These are phyloP conservation scores for Aspergillus saccharolyticus DNA, from an alignment of 495 filamentous ascomycete genomes.

Conservation along the genomic window DNA sequence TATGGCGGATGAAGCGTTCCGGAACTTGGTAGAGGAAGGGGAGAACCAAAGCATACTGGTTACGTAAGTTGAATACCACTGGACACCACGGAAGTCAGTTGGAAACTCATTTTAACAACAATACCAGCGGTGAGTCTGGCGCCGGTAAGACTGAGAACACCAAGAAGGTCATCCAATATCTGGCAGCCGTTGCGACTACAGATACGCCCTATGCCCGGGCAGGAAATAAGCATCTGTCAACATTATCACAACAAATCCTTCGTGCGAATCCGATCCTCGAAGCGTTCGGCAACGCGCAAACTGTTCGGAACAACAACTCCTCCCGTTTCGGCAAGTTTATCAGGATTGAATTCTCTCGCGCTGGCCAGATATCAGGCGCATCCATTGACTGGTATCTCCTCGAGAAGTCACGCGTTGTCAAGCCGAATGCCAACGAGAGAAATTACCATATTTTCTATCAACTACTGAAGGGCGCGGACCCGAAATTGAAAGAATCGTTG, in stretches of 20 bases:
- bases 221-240: conserved; percentile 63
- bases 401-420: conserved; percentile 94
- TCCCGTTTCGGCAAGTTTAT: conserved; percentile 99
- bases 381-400: conserved; percentile 98
- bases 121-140: conserved; percentile 77
- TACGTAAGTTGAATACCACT: conserved; percentile 50
- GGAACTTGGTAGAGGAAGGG: conserved; percentile 91
- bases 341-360: conserved; percentile 86
- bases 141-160: conserved; percentile 99
- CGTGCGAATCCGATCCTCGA: conserved; percentile 97
- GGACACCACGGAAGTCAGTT: background rate
- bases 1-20: conserved; percentile 96
- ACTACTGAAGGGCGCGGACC: conserved; percentile 76
- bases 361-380: conserved; percentile 89
- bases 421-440: conserved; percentile 76
- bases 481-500: conserved; percentile 65
- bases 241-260: conserved; percentile 94
- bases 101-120: conserved; percentile 5
- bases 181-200: conserved; percentile 86
- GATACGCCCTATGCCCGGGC: conserved; percentile 66
- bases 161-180: conserved; percentile 98
- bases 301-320: conserved; percentile 96
- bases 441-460: conserved; percentile 99
- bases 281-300: conserved; percentile 97
- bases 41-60: conserved; percentile 97